Conservation (phyloP, 176 grass and related monocot species). For the Eremochloa ophiuroides region DNA sequence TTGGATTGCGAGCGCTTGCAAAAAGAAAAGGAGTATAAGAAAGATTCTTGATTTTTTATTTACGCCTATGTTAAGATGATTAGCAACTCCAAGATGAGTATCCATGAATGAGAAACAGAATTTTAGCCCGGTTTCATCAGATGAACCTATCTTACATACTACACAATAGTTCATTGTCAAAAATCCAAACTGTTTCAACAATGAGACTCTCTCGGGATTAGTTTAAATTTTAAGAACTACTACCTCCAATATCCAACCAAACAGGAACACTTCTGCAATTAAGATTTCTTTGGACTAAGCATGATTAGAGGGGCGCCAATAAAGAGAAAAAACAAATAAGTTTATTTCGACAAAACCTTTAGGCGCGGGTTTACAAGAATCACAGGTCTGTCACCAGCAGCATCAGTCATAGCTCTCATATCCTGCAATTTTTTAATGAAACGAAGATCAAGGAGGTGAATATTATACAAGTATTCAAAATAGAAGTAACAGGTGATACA, state of each 20-base stretch:
- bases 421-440: slow-evolving; percentile 43
- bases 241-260: background rate
- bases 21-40: background rate
- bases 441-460: background rate
- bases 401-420: slow-evolving; percentile 89
- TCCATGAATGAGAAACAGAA: background rate
- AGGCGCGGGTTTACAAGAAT: slow-evolving; percentile 96
- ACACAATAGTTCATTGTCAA: background rate
- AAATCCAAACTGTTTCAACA: background rate
- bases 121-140: background rate
- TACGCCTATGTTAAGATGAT: background rate
- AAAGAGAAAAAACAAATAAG: slow-evolving; percentile 1
- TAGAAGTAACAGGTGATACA: background rate
- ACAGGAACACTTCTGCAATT: background rate
- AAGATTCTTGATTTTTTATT: background rate
- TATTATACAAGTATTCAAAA: slow-evolving; percentile 13
- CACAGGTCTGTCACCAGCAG: slow-evolving; percentile 81
- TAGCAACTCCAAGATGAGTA: background rate
- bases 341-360: slow-evolving; percentile 47
- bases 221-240: background rate
- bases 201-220: background rate
- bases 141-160: background rate
- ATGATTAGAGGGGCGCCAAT: background rate
- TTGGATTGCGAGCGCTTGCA: too few species aligned
- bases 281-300: background rate